Base-by-base conservation (phyloP, 2,329 filamentous ascomycete species). In the Davidsoniella australis region DNA sequence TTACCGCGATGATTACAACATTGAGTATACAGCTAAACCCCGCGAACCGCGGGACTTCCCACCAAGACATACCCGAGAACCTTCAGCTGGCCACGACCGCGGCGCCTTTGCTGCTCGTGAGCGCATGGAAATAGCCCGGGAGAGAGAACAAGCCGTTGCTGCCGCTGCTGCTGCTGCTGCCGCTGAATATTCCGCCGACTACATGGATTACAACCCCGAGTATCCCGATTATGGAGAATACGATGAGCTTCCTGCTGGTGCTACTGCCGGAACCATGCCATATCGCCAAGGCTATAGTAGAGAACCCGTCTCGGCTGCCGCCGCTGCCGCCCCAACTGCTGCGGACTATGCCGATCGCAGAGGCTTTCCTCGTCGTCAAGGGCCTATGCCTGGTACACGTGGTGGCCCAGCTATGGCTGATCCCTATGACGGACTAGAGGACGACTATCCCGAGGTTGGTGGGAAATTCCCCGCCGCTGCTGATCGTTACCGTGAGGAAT, bases 1-100 rank as follows among this genome's bases (percentile, higher is more conserved):
- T 14, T 53, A 53, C 45, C 43, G 41, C 23, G 47, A 53, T 26
- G 48, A 46, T 17, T 48, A 53, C 37, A 47, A 53, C 7, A 41
- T 42, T 23, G 51, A 48, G 17, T 53, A 53, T 49, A 38, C 42
- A 18, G 38, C 45, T 37, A 33, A 33, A 33, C 29, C 44, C 44
- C 18, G 23, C 41, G 8, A 49, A 40, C 2, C 40, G 23, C 47
- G 33, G 4, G 41, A 49, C 29, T 33, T 33, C 12, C 29, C 9
- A 33, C n/a, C 47, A 36, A 37, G 41, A 49, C 17, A 39, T 38
- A 45, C 48, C 5, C 48, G 50, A 29, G 50, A 52, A 24, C 40
- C 45, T 6, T 52, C 50, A 2, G 41, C 45, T 20, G 39, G 45
- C n/a, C 46, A 45, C 23, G 41, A 45, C 24, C 50, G 50, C 17